A percentile compares a stretch with the other conserved stretches of the same genome.
Evolutionary conservation across 345 rosid species (phyloP).

Genomic region (Hypericum perforatum): DNA sequence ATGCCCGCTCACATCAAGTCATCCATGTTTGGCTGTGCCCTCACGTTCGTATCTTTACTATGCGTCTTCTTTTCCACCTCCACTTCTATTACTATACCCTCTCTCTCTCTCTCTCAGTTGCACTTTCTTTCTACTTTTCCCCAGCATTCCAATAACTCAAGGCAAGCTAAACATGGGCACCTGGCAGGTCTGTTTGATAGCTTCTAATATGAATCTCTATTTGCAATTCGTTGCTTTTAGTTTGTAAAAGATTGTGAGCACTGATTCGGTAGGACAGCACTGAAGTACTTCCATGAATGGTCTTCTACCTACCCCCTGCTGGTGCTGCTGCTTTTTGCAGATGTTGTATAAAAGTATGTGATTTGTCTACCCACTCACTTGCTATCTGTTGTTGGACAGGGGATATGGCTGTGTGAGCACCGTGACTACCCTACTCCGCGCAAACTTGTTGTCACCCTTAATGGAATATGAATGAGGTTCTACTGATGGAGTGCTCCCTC

Average conservation of each 20-base stretch:
- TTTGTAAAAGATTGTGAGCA: too few species aligned
- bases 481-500: too few species aligned
- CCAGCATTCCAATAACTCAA: constrained; percentile 74
- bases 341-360: not conserved
- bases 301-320: not conserved
- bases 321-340: not conserved
- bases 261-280: too few species aligned
- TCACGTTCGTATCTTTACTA: constrained; percentile 43
- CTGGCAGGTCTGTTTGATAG: constrained; percentile 59
- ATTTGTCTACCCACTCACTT: not conserved
- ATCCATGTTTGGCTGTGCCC: constrained; percentile 81
- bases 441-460: constrained; percentile 75
- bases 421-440: constrained; percentile 78
- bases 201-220: not conserved
- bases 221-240: not conserved
- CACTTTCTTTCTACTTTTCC: constrained; percentile 12
- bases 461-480: constrained; percentile 37
- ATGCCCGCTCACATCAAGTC: constrained; percentile 98
- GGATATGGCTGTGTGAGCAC: constrained; percentile 95
- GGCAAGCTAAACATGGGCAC: constrained; percentile 89
- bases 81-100: not conserved
- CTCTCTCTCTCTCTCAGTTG: not conserved
- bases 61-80: not conserved
- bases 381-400: constrained; percentile 35
- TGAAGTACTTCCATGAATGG: not conserved